A percentile compares a stretch with the other conserved stretches of the same genome.
Conservation (phyloP, 345 rosid species). For the Brassica incana region DNA sequence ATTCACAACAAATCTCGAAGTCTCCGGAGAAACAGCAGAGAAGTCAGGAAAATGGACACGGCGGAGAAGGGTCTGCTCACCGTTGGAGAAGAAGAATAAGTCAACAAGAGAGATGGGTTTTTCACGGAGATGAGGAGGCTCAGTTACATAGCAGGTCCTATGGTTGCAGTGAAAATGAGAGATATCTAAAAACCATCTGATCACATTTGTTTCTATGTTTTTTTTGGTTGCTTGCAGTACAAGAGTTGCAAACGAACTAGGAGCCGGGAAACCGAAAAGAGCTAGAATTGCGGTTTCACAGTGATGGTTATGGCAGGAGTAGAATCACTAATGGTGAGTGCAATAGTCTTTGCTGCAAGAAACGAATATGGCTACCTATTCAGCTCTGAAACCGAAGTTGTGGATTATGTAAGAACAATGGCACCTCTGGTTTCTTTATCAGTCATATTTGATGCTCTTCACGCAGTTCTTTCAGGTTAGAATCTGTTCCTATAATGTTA, state of each 20-base stretch:
- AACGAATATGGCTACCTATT: slow-evolving; percentile 41
- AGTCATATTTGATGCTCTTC: slow-evolving; percentile 40
- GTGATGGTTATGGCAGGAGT: slow-evolving; percentile 28
- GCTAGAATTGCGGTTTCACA: slow-evolving; percentile 34
- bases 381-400: slow-evolving; percentile 40
- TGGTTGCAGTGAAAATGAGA: slow-evolving; percentile 56
- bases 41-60: slow-evolving; percentile 26
- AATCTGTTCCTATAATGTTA: background rate
- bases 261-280: slow-evolving; percentile 40
- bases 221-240: slow-evolving; percentile 48
- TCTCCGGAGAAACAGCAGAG: background rate
- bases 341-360: slow-evolving; percentile 30
- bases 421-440: slow-evolving; percentile 35
- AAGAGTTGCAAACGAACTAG: slow-evolving; percentile 53
- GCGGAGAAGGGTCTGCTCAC: slow-evolving; percentile 40
- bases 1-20: slow-evolving; percentile 13
- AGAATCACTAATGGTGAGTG: slow-evolving; percentile 34
- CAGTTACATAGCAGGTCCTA: slow-evolving; percentile 58
- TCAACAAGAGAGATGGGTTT: slow-evolving; percentile 7
- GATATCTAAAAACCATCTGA: background rate
- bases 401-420: slow-evolving; percentile 36
- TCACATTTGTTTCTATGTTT: background rate
- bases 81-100: background rate
- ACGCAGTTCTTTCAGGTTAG: slow-evolving; percentile 38
- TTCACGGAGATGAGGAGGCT: slow-evolving; percentile 51